Percentiles rank a stretch among this genome's conserved stretches.
Evolutionary conservation across 2,329 filamentous ascomycete genomes (phyloP).

Genomic region (Paraconiothyrium brasiliense): DNA sequence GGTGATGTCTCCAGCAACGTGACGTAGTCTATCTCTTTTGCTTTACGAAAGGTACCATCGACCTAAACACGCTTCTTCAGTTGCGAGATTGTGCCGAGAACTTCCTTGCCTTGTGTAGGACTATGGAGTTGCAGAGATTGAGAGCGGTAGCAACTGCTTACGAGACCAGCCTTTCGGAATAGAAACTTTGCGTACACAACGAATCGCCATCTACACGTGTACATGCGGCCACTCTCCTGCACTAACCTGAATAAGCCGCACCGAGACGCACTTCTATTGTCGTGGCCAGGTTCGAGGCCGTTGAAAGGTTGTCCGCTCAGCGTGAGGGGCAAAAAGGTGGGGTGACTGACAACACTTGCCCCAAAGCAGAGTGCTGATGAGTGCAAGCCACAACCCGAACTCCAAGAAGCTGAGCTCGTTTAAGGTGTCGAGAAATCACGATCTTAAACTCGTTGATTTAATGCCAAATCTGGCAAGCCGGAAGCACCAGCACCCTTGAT

Average conservation of each 20-base stretch:
- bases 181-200: slow-evolving; percentile 6
- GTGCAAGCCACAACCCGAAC: too few relatives aligned
- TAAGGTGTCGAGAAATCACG: too few relatives aligned
- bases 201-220: slow-evolving; percentile 22
- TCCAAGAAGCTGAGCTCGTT: too few relatives aligned
- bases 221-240: background rate
- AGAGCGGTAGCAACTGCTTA: background rate
- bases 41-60: background rate
- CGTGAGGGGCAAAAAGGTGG: background rate
- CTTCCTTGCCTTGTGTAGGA: too few relatives aligned
- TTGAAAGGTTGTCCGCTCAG: background rate
- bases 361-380: too few relatives aligned
- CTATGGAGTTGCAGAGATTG: too few relatives aligned
- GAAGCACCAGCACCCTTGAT: background rate
- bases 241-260: background rate
- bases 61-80: too few relatives aligned
- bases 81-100: background rate
- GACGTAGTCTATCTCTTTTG: background rate
- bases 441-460: too few relatives aligned
- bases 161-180: slow-evolving; percentile 9
- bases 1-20: too few relatives aligned
- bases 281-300: background rate
- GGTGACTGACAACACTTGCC: background rate
- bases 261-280: background rate
- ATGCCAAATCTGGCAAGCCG: too few relatives aligned